phyloP scores from a whole-genome alignment of 2,329 filamentous ascomycete species.

The Nemania sp. region DNA sequence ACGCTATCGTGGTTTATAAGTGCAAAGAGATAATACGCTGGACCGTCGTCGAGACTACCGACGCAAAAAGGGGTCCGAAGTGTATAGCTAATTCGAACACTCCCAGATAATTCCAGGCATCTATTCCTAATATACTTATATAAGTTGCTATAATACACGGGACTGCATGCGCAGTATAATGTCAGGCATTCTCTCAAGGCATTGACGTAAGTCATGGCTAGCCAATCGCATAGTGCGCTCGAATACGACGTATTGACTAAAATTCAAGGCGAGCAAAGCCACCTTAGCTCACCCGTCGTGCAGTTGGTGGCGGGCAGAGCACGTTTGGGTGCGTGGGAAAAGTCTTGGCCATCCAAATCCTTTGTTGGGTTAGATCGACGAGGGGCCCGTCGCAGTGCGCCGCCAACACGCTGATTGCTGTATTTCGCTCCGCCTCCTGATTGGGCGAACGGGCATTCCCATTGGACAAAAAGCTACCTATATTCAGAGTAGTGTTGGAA shows the following conservation, averaged over 20 bases:
- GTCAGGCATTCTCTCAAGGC: background rate
- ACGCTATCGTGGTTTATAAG: background rate
- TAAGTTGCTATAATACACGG: no score
- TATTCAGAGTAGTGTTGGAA: no score
- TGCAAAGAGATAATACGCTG: background rate
- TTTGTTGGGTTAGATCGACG: constrained; percentile 5
- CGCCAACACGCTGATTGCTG: background rate
- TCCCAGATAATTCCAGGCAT: background rate
- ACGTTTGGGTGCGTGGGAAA: no score
- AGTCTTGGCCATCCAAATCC: constrained; percentile 19
- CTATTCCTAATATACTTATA: constrained; percentile 1
- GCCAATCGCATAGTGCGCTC: background rate
- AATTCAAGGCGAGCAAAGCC: background rate
- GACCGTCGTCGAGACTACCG: background rate
- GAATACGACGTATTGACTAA: constrained; percentile 1
- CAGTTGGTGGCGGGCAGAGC: no score
- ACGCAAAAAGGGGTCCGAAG: no score
- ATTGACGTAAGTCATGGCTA: background rate
- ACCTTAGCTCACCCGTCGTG: no score
- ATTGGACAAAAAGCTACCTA: background rate
- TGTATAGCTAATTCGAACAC: no score
- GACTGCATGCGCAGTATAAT: no score
- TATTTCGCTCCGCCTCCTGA: constrained; percentile 10
- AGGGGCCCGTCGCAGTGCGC: constrained; percentile 5
- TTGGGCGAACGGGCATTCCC: background rate